Conservation (phyloP, 106 monocot genomes). For the Amphibolis antarctica region DNA sequence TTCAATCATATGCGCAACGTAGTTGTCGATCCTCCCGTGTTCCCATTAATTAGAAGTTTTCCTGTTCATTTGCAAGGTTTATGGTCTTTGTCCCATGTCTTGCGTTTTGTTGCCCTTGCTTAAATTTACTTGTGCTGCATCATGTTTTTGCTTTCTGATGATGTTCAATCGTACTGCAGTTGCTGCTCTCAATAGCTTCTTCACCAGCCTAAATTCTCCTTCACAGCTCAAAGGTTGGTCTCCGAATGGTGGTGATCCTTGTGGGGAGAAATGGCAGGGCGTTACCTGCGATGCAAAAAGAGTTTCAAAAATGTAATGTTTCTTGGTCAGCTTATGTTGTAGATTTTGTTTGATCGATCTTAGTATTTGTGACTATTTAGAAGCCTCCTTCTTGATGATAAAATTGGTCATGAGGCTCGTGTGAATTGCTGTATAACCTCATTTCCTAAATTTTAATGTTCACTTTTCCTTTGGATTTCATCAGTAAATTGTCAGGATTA, state of each 20-base stretch:
- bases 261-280: slow-evolving; percentile 31
- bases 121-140: too few relatives aligned
- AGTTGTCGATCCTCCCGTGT: too few relatives aligned
- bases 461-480: not conserved
- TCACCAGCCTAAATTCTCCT: slow-evolving; percentile 19
- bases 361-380: not conserved
- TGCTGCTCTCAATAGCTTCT: slow-evolving; percentile 18
- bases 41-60: too few relatives aligned
- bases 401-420: not conserved
- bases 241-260: slow-evolving; percentile 25
- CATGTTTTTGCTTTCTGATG: not conserved
- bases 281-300: slow-evolving; percentile 23
- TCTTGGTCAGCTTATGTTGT: not conserved
- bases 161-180: slow-evolving; percentile 7
- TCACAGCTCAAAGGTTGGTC: slow-evolving; percentile 25
- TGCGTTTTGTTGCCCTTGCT: too few relatives aligned
- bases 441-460: not conserved
- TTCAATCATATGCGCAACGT: too few relatives aligned
- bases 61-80: too few relatives aligned
- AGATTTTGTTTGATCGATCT: not conserved
- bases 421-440: not conserved
- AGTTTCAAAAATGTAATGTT: slow-evolving; percentile 23
- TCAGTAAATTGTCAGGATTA: not conserved
- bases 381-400: not conserved
- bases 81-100: too few relatives aligned